Conservation (phyloP, 352 stramenopile genomes). For the Pythium phragmiticola region DNA sequence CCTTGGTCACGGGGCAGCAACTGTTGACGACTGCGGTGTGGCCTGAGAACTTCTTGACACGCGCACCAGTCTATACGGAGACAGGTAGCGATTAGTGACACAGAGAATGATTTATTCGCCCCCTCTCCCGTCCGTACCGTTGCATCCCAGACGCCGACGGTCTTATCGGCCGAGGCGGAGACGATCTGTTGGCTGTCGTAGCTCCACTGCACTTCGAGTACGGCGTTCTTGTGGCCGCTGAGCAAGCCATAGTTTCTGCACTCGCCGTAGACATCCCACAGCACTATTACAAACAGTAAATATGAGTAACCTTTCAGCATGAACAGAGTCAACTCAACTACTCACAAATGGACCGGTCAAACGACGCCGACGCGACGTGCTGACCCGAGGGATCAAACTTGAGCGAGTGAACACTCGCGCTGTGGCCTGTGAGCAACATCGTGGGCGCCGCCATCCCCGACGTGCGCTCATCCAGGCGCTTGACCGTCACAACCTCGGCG, state of each 20-base stretch:
- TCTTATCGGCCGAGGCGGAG: conserved; percentile 93
- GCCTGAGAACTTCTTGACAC: conserved; percentile 84
- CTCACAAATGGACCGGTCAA: conserved; percentile 65
- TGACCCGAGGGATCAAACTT: conserved; percentile 78
- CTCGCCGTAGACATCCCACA: conserved; percentile 90
- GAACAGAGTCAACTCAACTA: not conserved
- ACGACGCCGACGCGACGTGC: conserved; percentile 68
- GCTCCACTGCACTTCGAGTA: conserved; percentile 92
- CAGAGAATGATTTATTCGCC: too few species aligned
- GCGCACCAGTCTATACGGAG: conserved; percentile 63
- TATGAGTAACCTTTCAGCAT: too few species aligned
- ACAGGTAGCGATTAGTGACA: not conserved
- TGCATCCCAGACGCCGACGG: conserved; percentile 83
- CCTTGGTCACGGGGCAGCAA: conserved; percentile 83
- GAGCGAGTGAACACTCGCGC: conserved; percentile 72
- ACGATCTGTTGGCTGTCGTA: conserved; percentile 87
- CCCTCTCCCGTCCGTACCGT: conserved; percentile 25
- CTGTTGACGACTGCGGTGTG: conserved; percentile 91
- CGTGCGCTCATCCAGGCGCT: conserved; percentile 53
- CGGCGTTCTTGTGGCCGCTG: conserved; percentile 94
- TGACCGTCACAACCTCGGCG: conserved; percentile 50
- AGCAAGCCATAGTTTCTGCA: conserved; percentile 95
- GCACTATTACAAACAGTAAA: conserved; percentile 35
- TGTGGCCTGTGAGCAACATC: conserved; percentile 79
- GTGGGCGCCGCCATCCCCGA: conserved; percentile 67